phyloP scores from a whole-genome alignment of 805 yeast genomes.

The Tetrapisispora taiwanensis region DNA sequence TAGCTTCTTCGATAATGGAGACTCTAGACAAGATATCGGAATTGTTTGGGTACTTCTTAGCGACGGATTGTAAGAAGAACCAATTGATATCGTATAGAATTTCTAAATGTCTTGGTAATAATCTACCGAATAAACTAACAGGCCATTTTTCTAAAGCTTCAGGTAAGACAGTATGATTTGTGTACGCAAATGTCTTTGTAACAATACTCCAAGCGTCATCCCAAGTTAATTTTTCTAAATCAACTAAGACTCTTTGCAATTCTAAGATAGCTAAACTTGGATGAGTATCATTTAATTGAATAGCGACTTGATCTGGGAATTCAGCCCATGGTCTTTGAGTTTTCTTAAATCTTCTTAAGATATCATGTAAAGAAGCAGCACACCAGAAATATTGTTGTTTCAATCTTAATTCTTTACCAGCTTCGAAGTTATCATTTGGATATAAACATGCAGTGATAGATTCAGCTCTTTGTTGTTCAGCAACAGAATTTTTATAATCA shows the following conservation, averaged over 20 bases:
- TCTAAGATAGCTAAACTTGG: conserved; percentile 89
- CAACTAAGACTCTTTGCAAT: conserved; percentile 76
- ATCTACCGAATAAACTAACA: conserved; percentile 60
- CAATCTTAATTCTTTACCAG: conserved; percentile 83
- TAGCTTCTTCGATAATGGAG: conserved; percentile 71
- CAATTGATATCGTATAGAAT: conserved; percentile 79
- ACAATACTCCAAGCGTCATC: conserved; percentile 80
- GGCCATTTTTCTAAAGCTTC: conserved; percentile 98
- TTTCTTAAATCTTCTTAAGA: conserved; percentile 81
- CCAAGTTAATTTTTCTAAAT: conserved; percentile 75
- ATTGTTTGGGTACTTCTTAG: conserved; percentile 66
- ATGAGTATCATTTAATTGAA: conserved; percentile 90
- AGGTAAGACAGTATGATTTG: conserved; percentile 89
- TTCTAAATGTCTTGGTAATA: conserved; percentile 86
- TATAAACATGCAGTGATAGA: conserved; percentile 85
- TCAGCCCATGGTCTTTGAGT: conserved; percentile 65
- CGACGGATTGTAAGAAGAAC: conserved; percentile 67
- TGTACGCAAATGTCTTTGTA: conserved; percentile 73
- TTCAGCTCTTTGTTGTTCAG: conserved; percentile 80
- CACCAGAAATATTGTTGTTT: conserved; percentile 98
- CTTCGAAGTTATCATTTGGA: conserved; percentile 87
- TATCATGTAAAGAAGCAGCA: conserved; percentile 85
- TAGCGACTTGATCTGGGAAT: conserved; percentile 78
- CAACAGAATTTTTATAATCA: conserved; percentile 77
- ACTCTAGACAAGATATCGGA: conserved; percentile 52